Conservation (phyloP, 129 eudicot genomes). For the Chrysanthemum makinoi region DNA sequence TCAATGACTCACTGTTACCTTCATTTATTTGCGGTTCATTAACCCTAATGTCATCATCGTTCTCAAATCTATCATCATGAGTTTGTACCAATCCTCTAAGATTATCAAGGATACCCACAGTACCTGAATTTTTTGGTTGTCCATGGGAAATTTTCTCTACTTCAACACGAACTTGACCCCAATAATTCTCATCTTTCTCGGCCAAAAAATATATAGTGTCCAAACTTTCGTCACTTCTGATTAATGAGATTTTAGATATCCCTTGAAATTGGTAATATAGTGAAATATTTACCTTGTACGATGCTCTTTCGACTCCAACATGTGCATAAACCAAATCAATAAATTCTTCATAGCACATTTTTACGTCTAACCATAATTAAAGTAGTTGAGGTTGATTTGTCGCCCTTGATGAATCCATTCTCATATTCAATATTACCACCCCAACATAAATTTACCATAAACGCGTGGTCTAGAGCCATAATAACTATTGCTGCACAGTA, state of each 20-base stretch:
- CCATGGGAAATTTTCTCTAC: neutral
- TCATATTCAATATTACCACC: neutral
- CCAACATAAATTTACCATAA: neutral
- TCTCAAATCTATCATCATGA: too few relatives aligned
- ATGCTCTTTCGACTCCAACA: neutral
- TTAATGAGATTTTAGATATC: too few relatives aligned
- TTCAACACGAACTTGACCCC: conserved; percentile 8
- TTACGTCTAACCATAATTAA: neutral
- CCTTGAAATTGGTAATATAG: neutral
- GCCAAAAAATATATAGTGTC: neutral
- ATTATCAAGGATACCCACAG: too few relatives aligned
- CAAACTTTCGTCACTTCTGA: neutral
- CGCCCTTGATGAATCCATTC: neutral
- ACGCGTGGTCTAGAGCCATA: neutral
- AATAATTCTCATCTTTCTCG: neutral
- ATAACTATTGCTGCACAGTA: too few relatives aligned
- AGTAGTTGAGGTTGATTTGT: neutral
- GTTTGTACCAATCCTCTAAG: too few relatives aligned
- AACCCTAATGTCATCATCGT: too few relatives aligned
- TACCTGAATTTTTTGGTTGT: neutral
- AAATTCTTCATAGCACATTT: neutral
- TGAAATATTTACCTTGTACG: neutral
- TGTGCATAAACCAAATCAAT: neutral
- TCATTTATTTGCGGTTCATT: too few relatives aligned
- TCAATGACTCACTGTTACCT: too few relatives aligned